These are phyloP conservation scores for Fraxinus dipetala DNA, from an alignment of 305 asterid genomes.

Conservation along the genomic window DNA sequence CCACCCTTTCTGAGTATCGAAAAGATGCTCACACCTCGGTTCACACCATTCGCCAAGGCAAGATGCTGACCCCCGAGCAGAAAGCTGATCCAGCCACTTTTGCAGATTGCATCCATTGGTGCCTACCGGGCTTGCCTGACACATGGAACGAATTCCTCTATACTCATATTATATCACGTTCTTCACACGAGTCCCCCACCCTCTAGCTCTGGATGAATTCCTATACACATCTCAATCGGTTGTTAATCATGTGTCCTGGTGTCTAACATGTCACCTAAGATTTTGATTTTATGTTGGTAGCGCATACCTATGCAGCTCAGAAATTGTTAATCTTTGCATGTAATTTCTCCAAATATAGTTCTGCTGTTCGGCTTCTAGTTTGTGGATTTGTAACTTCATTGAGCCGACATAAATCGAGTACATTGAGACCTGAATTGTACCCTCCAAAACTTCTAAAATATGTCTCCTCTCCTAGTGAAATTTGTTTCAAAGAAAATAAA, in stretches of 20 bases:
- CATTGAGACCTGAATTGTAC: neutral
- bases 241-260: neutral
- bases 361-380: neutral
- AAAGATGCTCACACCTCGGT: conserved; percentile 98
- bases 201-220: neutral
- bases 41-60: conserved; percentile 87
- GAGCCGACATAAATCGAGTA: neutral
- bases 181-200: conserved; percentile 29
- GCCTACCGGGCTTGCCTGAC: conserved; percentile 95
- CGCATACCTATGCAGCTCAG: neutral
- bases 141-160: conserved; percentile 91
- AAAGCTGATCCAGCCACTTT: conserved; percentile 70
- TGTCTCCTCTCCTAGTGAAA: neutral
- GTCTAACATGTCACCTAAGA: conserved; percentile 18
- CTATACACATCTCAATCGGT: neutral
- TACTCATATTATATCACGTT: conserved; percentile 51
- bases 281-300: conserved; percentile 21
- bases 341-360: neutral
- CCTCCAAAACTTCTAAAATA: neutral
- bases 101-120: conserved; percentile 98
- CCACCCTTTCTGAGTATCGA: conserved; percentile 78
- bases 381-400: neutral
- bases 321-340: conserved; percentile 12
- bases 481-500: conserved; percentile 10
- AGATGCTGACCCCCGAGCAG: conserved; percentile 72